Conservation (phyloP, 164 flowering plant genomes). For the Umbilicus rupestris region DNA sequence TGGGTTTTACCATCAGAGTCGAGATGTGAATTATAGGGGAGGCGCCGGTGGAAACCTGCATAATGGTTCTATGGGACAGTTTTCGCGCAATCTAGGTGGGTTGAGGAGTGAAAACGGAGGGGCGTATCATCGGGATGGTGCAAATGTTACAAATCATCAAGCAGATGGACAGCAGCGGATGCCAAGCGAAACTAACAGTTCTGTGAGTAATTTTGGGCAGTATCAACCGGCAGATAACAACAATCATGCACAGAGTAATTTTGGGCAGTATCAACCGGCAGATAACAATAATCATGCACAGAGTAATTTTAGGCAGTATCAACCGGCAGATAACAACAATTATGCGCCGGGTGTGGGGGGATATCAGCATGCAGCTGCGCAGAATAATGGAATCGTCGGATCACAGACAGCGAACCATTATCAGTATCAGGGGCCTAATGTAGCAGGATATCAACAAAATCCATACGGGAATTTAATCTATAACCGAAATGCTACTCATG, state of each 20-base stretch:
- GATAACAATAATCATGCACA: background rate
- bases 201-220: background rate
- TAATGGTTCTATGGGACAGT: background rate
- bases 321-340: background rate
- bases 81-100: background rate
- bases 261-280: background rate
- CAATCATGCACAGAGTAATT: background rate
- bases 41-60: background rate
- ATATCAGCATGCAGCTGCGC: background rate
- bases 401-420: background rate
- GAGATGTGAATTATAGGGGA: background rate
- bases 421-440: background rate
- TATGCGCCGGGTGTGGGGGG: background rate
- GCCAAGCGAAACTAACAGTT: background rate
- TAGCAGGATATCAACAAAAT: conserved; percentile 1
- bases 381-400: background rate
- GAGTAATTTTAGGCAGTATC: background rate
- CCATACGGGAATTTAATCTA: conserved; percentile 2
- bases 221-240: background rate
- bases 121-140: background rate
- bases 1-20: too few relatives aligned
- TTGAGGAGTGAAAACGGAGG: background rate
- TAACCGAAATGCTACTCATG: background rate
- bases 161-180: background rate
- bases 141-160: background rate